Evolutionary conservation across 148 eudicot genomes (phyloP), one percentile per base, ranked within the genome.

Genomic region (Silene uniflora): DNA sequence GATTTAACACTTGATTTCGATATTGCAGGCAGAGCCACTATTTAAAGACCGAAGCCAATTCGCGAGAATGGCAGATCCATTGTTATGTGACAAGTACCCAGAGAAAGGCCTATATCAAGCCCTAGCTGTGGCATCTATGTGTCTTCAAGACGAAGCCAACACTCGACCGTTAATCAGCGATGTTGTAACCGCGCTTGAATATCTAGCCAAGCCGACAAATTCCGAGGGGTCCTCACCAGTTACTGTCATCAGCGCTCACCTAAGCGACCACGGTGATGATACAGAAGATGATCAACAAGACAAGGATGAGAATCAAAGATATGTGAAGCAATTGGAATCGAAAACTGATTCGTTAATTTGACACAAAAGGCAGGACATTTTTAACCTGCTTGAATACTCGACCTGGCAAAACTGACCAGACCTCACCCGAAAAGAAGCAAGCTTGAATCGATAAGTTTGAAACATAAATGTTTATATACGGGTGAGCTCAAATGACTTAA

Each of bases 141-240:
- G 97, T 71, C 85, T 91, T 3, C 93, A 91, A 80, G 93, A 89
- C 18, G 93, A 89, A 84, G 89, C 97, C 54, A 79, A 69, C 75
- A 87, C 91, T 0, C 81, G 97, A 19, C 97, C 93, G 19, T 71
- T 89, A 32, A 88, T 91, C 25, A 77, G 88, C 7, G 97, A 91
- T 23, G 91, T 91, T 62, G 97, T 89, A n/a, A 85, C 87, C 10
- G 97, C 97, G 65, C 90, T 91, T 14, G 88, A 89, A 78, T 85
- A 81, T 61, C 81, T 91, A 79, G 73, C 91, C 32, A 79, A 17
- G 75, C 75, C 82, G 25, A 62, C 18, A 22, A 77, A 76, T 67
- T 86, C 79, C 9, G 44, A 59, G n/a, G 77, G 47, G 29, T 47
- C 19, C 59, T 77, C 79, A 7, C 61, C 63, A 63, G 52, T 46